Conservation (phyloP, 257 asterid genomes). For the Schizonepeta tenuifolia region DNA sequence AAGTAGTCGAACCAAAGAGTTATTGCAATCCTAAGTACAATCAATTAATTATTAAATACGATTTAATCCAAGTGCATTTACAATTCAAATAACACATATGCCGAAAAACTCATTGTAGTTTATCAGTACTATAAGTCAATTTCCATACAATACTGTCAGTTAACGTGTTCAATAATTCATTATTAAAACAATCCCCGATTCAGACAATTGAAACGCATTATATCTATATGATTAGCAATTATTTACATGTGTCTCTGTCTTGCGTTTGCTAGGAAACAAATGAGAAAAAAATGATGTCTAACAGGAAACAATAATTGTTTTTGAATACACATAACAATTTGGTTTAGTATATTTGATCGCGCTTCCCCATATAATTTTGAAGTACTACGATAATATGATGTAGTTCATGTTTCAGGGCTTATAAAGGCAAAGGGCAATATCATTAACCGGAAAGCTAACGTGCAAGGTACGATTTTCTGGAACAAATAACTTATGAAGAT, state of each 20-base stretch:
- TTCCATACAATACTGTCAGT: background rate
- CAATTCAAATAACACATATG: background rate
- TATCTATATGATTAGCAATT: background rate
- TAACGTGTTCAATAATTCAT: background rate
- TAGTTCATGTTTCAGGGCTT: background rate
- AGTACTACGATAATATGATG: background rate
- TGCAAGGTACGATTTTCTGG: background rate
- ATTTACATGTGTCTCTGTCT: background rate
- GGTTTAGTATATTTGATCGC: background rate
- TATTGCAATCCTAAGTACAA: background rate
- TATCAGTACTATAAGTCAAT: background rate
- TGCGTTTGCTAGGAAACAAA: background rate
- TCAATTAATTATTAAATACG: background rate
- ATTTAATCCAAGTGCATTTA: background rate
- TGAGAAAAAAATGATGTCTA: background rate
- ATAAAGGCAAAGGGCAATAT: background rate
- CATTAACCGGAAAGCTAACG: background rate
- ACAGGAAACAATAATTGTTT: background rate
- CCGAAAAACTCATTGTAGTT: background rate
- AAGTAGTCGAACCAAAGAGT: background rate
- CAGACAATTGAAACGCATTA: background rate
- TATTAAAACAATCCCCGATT: background rate
- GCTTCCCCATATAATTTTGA: background rate
- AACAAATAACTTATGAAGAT: background rate
- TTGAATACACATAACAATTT: background rate